Conservation (phyloP, 2,329 filamentous ascomycete species). For the Phyllosticta capitalensis region DNA sequence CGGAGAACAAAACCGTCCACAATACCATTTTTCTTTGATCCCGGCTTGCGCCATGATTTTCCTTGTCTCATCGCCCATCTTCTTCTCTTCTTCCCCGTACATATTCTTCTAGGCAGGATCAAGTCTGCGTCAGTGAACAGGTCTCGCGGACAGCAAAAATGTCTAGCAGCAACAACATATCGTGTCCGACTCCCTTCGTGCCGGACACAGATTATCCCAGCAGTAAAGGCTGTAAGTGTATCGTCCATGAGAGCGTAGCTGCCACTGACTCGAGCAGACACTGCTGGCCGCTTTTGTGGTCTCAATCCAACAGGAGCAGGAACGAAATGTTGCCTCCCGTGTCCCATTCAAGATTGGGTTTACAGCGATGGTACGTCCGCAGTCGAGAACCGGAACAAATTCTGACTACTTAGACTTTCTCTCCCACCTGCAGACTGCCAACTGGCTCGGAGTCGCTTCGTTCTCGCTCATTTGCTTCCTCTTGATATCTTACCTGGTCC, state of each 20-base stretch:
- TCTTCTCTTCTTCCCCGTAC: background rate
- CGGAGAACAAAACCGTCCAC: background rate
- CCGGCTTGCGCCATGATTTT: background rate
- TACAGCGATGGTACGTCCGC: slow-evolving; percentile 41
- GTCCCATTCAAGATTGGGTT: slow-evolving; percentile 68
- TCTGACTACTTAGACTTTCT: background rate
- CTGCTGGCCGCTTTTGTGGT: slow-evolving; percentile 45
- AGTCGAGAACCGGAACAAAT: background rate
- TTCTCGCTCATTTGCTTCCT: slow-evolving; percentile 63
- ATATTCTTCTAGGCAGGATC: background rate
- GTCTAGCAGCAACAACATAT: background rate
- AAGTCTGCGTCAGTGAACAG: background rate
- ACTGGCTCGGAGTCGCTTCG: slow-evolving; percentile 68
- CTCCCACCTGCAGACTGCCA: slow-evolving; percentile 43
- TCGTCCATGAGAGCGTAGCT: background rate
- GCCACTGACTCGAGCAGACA: slow-evolving; percentile 24
- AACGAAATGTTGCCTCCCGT: slow-evolving; percentile 69
- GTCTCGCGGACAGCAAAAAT: background rate
- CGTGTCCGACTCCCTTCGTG: slow-evolving; percentile 18
- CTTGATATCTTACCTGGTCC: slow-evolving; percentile 63
- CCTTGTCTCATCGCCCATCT: background rate
- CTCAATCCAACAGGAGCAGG: slow-evolving; percentile 32
- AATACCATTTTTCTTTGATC: background rate
- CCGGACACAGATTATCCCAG: slow-evolving; percentile 16
- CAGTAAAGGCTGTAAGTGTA: slow-evolving; percentile 18